Conservation (phyloP, 1,284 basidiomycete species). For the Marasmius tenuissimus region DNA sequence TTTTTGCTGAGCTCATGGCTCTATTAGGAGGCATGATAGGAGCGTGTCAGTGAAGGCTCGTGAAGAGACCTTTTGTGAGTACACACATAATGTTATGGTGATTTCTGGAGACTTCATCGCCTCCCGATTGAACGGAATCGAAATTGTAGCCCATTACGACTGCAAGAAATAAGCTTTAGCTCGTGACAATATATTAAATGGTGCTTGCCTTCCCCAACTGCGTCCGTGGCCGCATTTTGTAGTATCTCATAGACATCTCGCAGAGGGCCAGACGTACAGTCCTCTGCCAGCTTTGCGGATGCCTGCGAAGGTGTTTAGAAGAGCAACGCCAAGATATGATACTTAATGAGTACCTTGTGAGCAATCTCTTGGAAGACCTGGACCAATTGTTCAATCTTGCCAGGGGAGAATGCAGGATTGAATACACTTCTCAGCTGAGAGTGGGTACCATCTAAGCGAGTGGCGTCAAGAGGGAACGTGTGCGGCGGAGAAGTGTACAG, state of each 20-base stretch:
- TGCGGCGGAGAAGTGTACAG: not conserved
- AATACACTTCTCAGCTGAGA: not conserved
- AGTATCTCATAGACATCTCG: not conserved
- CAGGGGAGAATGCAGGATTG: slow-evolving; percentile 2
- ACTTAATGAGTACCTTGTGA: not conserved
- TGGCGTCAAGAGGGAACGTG: not conserved
- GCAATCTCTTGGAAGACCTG: slow-evolving; percentile 1
- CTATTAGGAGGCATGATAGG: not conserved
- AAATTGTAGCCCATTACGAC: slow-evolving; percentile 2
- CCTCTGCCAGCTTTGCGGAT: not conserved
- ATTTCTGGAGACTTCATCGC: not conserved
- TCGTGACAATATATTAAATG: not conserved
- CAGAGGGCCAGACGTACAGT: not conserved
- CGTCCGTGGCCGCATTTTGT: slow-evolving; percentile 2
- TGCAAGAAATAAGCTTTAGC: not conserved
- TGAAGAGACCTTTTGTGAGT: no score
- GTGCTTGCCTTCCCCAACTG: not conserved
- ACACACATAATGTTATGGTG: slow-evolving; percentile 1
- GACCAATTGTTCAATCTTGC: not conserved
- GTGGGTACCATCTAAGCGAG: not conserved
- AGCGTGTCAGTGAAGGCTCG: no score
- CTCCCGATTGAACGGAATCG: not conserved
- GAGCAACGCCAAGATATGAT: not conserved
- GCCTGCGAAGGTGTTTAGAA: not conserved
- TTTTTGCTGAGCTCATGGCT: not conserved